These are phyloP conservation scores for Cylindricascospora bacillispora DNA, from an alignment of 1,139 yeast species.

Conservation along the genomic window DNA sequence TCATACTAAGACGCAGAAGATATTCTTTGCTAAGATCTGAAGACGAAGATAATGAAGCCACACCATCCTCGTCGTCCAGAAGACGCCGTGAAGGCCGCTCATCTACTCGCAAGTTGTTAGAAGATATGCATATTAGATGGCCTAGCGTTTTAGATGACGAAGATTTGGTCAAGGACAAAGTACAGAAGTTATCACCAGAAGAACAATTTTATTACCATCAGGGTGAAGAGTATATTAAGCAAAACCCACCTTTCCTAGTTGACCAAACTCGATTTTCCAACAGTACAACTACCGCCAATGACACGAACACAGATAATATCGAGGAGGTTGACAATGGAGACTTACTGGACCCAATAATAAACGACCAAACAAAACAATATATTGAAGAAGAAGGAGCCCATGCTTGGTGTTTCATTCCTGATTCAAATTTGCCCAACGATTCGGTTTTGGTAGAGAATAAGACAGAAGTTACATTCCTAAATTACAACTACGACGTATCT, in stretches of 20 bases:
- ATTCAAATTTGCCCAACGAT: conserved; percentile 45
- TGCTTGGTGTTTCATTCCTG: conserved; percentile 88
- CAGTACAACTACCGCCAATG: conserved; percentile 8
- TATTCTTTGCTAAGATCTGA: conserved; percentile 11
- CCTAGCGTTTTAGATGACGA: conserved; percentile 56
- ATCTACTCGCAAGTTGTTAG: conserved; percentile 5
- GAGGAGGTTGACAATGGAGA: conserved; percentile 28
- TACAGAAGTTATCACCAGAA: conserved; percentile 51
- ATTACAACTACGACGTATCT: conserved; percentile 58
- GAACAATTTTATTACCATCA: conserved; percentile 66
- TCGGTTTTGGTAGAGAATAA: conserved; percentile 54
- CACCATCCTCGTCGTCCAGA: too few relatives aligned
- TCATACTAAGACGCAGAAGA: conserved; percentile 9
- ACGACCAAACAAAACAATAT: conserved; percentile 32
- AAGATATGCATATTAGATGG: conserved; percentile 22
- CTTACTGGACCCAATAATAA: conserved; percentile 35
- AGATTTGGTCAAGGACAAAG: conserved; percentile 50
- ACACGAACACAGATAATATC: conserved; percentile 28
- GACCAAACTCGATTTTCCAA: conserved; percentile 23
- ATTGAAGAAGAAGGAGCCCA: conserved; percentile 87
- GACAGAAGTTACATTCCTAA: conserved; percentile 65
- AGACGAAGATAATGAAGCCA: too few relatives aligned
- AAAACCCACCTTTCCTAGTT: conserved; percentile 41
- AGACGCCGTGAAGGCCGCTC: too few relatives aligned
- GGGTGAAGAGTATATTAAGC: conserved; percentile 38